Percentiles rank a stretch among this genome's conserved stretches.
Evolutionary conservation across 2,329 filamentous ascomycete genomes (phyloP).

Genomic region (Didymosphaeria variabile): DNA sequence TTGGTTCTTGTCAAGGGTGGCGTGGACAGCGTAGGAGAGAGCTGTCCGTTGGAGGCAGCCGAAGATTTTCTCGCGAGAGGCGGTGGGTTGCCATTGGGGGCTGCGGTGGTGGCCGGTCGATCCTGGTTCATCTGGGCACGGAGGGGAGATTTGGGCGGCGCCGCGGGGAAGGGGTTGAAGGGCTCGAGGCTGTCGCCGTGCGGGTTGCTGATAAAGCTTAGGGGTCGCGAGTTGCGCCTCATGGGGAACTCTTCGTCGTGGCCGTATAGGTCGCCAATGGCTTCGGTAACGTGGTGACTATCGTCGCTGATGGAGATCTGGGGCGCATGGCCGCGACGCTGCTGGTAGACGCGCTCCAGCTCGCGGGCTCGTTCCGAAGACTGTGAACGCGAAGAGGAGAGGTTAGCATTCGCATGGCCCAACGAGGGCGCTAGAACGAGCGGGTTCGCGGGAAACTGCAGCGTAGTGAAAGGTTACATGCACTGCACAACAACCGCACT

Average conservation of each 20-base stretch:
- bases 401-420: neutral
- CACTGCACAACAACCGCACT: neutral
- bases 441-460: conserved; percentile 16
- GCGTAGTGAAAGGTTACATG: conserved; percentile 14
- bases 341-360: conserved; percentile 59
- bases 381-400: conserved; percentile 34
- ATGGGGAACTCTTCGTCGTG: conserved; percentile 71
- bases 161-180: conserved; percentile 47
- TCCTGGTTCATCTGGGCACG: conserved; percentile 48
- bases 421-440: neutral
- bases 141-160: conserved; percentile 54
- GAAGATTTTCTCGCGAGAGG: conserved; percentile 26
- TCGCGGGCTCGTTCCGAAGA: conserved; percentile 54
- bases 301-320: conserved; percentile 82
- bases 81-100: conserved; percentile 29
- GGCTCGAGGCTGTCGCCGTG: conserved; percentile 59
- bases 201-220: conserved; percentile 75
- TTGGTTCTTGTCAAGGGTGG: conserved; percentile 51
- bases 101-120: conserved; percentile 22
- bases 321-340: conserved; percentile 66
- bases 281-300: conserved; percentile 92
- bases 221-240: conserved; percentile 69
- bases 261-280: conserved; percentile 90
- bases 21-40: conserved; percentile 52
- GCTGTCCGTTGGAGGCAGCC: conserved; percentile 28